These are phyloP conservation scores for Hyaloscypha variabilis DNA, from an alignment of 495 filamentous ascomycete species.

Conservation along the genomic window DNA sequence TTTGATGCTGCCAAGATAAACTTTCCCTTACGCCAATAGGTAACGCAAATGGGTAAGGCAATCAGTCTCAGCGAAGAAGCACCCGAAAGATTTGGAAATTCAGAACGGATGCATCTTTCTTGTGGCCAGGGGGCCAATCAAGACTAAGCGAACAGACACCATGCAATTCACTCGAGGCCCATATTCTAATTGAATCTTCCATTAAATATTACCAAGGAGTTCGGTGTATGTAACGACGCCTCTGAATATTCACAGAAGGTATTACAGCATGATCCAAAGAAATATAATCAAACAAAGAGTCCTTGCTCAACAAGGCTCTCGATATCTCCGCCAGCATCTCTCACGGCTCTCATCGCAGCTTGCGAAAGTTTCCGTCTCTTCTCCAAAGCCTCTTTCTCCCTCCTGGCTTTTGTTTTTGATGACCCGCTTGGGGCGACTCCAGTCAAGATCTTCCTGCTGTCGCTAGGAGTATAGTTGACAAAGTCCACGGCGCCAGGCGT, in stretches of 20 bases:
- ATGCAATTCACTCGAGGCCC: background rate
- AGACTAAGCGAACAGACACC: no score
- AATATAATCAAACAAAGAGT: constrained; percentile 30
- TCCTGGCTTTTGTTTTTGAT: constrained; percentile 88
- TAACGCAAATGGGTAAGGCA: no score
- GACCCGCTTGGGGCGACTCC: constrained; percentile 91
- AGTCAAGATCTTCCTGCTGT: constrained; percentile 78
- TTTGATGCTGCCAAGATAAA: no score
- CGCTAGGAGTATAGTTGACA: constrained; percentile 88
- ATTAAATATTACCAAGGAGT: background rate
- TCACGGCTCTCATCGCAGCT: constrained; percentile 70
- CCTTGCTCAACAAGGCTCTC: constrained; percentile 43
- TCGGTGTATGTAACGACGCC: background rate
- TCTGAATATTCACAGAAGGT: background rate
- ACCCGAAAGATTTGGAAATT: no score
- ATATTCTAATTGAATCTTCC: background rate
- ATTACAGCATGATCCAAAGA: background rate
- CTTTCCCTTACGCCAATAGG: no score
- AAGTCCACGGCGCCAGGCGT: constrained; percentile 62
- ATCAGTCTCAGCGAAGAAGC: no score
- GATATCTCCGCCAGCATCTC: constrained; percentile 79
- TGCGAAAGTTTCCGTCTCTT: constrained; percentile 74
- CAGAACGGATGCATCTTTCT: no score
- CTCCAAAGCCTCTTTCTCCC: constrained; percentile 86
- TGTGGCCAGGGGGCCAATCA: no score